Conservation (phyloP, 2,329 filamentous ascomycete species). For the Huntiella bhutanensis region DNA sequence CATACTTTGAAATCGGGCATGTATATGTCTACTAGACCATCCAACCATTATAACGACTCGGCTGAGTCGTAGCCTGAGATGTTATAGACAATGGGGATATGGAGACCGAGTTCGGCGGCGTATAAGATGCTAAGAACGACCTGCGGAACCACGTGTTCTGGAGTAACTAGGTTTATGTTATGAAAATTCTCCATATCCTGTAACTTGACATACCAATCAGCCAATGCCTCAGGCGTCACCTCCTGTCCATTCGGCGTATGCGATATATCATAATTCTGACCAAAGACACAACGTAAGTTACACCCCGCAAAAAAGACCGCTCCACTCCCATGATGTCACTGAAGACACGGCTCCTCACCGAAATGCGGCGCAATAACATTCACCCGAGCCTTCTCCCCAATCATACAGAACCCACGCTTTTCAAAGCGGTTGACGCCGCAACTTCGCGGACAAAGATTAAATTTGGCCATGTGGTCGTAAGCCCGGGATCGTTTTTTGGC, state of each 20-base stretch:
- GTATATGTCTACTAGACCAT: slow-evolving; percentile 71
- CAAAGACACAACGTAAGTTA: slow-evolving; percentile 57
- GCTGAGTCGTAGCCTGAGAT: slow-evolving; percentile 65
- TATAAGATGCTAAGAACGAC: slow-evolving; percentile 59
- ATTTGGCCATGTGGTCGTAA: slow-evolving; percentile 57
- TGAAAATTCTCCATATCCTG: slow-evolving; percentile 66
- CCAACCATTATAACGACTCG: slow-evolving; percentile 50
- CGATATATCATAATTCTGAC: slow-evolving; percentile 69
- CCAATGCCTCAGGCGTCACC: slow-evolving; percentile 58
- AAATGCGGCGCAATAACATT: slow-evolving; percentile 76
- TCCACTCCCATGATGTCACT: slow-evolving; percentile 64
- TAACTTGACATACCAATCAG: slow-evolving; percentile 66
- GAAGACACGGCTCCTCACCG: slow-evolving; percentile 68
- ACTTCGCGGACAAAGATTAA: slow-evolving; percentile 60
- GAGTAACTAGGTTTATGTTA: slow-evolving; percentile 77
- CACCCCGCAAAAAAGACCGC: slow-evolving; percentile 65
- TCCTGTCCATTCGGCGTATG: slow-evolving; percentile 69
- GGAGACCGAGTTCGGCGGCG: slow-evolving; percentile 49
- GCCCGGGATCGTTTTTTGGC: slow-evolving; percentile 55
- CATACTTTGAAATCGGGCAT: slow-evolving; percentile 81
- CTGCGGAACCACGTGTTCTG: slow-evolving; percentile 73
- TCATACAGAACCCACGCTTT: slow-evolving; percentile 58
- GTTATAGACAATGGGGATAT: slow-evolving; percentile 65
- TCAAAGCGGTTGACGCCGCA: slow-evolving; percentile 71
- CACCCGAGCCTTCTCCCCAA: slow-evolving; percentile 58